Percentiles rank a stretch among this genome's conserved stretches.
Conservation (phyloP, 495 filamentous ascomycete genomes). For the Usnea hakonensis region DNA sequence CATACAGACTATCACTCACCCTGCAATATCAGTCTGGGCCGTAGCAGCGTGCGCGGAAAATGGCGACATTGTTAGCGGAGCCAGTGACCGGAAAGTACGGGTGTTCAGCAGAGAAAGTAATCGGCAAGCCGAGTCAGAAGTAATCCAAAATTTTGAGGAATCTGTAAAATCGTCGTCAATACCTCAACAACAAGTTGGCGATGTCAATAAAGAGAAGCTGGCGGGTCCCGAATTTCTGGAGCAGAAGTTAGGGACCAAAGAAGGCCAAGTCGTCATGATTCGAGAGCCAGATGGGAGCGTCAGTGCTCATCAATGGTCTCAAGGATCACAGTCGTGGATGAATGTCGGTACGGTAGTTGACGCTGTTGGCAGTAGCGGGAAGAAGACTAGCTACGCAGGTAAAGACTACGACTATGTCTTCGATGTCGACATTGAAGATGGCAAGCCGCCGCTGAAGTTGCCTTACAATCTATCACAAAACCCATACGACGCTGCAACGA, state of each 20-base stretch:
- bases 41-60: constrained; percentile 72
- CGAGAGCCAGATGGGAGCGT: constrained; percentile 68
- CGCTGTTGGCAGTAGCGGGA: constrained; percentile 70
- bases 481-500: constrained; percentile 84
- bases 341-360: constrained; percentile 91
- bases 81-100: constrained; percentile 80
- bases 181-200: constrained; percentile 70
- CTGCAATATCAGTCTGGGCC: constrained; percentile 92
- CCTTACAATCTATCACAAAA: constrained; percentile 91
- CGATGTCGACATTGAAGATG: constrained; percentile 95
- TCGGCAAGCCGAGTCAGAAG: constrained; percentile 57
- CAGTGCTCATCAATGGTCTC: constrained; percentile 75
- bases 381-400: constrained; percentile 65
- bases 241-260: constrained; percentile 74
- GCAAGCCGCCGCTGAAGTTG: constrained; percentile 85
- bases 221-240: constrained; percentile 78
- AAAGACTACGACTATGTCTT: constrained; percentile 97
- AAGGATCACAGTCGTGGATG: constrained; percentile 61
- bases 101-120: constrained; percentile 70
- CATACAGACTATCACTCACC: constrained; percentile 93
- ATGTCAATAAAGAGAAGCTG: constrained; percentile 82
- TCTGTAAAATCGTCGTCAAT: constrained; percentile 76
- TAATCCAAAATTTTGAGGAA: constrained; percentile 63
- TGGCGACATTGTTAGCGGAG: constrained; percentile 87
- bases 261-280: constrained; percentile 92